Evolutionary conservation across 139 green algal genomes (phyloP), one percentile per base, ranked within the genome.

Genomic region (Zygnema cylindricum): DNA sequence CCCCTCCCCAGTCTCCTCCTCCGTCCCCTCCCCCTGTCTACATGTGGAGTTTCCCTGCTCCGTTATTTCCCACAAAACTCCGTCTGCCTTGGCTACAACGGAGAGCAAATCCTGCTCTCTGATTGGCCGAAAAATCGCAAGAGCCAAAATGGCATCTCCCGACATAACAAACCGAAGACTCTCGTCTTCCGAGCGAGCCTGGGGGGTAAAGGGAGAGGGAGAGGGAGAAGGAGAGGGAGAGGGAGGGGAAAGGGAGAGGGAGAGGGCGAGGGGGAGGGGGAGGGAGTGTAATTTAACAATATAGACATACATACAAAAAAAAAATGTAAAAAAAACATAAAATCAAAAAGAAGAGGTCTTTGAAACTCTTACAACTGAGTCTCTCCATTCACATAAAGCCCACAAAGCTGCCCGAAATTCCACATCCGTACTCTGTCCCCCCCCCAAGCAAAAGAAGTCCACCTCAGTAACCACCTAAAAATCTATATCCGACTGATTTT

Each of bases 141-240:
- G 16, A 35, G 86, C 36, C 1, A 91, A 22, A 36, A 91, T 35
- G 33, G 86, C 86, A 16, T 69, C 79, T 40, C 86, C 86, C 21
- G 86, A 49, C 30, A 91, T 49, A 30, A 91, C 38, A n/a, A 69
- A 81, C 0, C 86, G 77, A 23, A 88, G n/a, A 55, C 86, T 91
- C 57, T 91, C 78, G 79, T 91, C 77, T 55, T 91, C 86, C 23
- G 63, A 42, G 22, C 86, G n/a, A 30, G 86, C 86, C 83, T 88
- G 83, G 22, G 57, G 49, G 7, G 49, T 25, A 79, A 16, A 79
- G 11, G 11, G 7, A 11, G 71, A 79, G 71, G 3, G 7, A 16
- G 71, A 25, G 71, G 11, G 11, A 25, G 71, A 79, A 79, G 71
- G 71, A 57, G 71, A n/a, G n/a, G n/a, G n/a, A n/a, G n/a, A n/a